Base-by-base conservation (phyloP, 495 filamentous ascomycete species). In the Tuber brumale region DNA sequence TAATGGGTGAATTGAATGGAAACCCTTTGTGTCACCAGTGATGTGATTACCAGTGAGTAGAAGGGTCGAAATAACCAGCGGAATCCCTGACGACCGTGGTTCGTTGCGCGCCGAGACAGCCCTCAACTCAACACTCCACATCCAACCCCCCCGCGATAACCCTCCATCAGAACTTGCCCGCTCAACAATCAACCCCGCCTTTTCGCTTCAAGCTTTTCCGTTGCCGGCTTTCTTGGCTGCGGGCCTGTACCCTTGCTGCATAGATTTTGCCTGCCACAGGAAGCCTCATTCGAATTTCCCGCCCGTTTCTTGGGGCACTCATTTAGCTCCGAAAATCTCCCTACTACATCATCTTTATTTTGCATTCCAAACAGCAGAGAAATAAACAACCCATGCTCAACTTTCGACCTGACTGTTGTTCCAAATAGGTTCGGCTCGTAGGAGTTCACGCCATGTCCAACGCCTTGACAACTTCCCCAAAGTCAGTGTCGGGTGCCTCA, bases 401-500 rank as follows among this genome's bases (percentile, higher is more conserved):
- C 72, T 73, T 79, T 72, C 75, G 73, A 76, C 71, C 74, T 31
- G 70, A 76, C 74, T 72, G 66, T 39, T 76, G 74, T 69, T 46
- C 70, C 42, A 42, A 77, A 73, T 70, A 74, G 71, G 79, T 73
- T 73, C 74, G 74, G 80, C 76, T 75, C 72, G 79, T 83, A 79
- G 81, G 79, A 81, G 74, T 74, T 74, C 72, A 76, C 70, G 76
- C 74, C 79, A 84, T 81, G 81, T 83, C 81, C 74, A 83, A 84
- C 79, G 81, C 81, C 75, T 77, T 80, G 48, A 83, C 81, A 27
- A 75, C 83, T 69, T 79, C 79, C 61, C 81, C 79, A 37, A 81
- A 81, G 75, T 70, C 73, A 14, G 66, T 83, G 70, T 78, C 75
- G 27, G 74, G 69, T 39, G 72, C 76, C 69, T 71, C 75, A 31